Evolutionary conservation across 1,284 basidiomycete species (phyloP).

Genomic region (Inonotus obliquus): DNA sequence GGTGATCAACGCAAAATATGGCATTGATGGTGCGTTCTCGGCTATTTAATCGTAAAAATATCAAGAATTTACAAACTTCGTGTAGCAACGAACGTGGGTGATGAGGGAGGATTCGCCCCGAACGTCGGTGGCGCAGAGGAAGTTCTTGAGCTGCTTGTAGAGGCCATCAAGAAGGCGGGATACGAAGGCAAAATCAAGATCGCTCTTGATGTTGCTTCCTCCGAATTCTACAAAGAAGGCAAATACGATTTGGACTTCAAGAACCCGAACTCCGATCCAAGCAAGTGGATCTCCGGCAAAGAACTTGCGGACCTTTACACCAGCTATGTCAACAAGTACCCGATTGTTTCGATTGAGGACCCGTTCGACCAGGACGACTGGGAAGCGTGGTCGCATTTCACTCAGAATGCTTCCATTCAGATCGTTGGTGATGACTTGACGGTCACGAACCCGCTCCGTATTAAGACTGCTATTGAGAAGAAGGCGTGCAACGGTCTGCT

Average conservation of each 20-base stretch:
- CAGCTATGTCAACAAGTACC: slow-evolving; percentile 85
- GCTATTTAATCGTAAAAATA: neutral
- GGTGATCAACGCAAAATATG: slow-evolving; percentile 99
- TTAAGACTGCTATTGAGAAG: slow-evolving; percentile 99
- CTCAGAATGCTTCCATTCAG: slow-evolving; percentile 71
- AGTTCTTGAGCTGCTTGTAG: slow-evolving; percentile 91
- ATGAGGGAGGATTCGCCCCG: slow-evolving; percentile 99
- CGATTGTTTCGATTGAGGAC: slow-evolving; percentile 97
- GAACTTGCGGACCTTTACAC: slow-evolving; percentile 96
- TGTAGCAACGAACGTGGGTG: slow-evolving; percentile 96
- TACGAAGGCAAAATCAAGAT: slow-evolving; percentile 99
- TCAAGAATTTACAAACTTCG: slow-evolving; percentile 7
- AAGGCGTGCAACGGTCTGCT: slow-evolving; percentile 99
- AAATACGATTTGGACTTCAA: slow-evolving; percentile 99
- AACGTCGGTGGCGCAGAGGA: slow-evolving; percentile 97
- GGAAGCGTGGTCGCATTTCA: slow-evolving; percentile 97
- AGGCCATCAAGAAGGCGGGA: slow-evolving; percentile 96
- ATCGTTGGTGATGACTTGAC: slow-evolving; percentile 98
- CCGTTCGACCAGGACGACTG: slow-evolving; percentile 99
- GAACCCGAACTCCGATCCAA: slow-evolving; percentile 98
- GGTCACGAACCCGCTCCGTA: slow-evolving; percentile 96
- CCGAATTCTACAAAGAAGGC: slow-evolving; percentile 99
- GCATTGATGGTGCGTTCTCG: slow-evolving; percentile 80
- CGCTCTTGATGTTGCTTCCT: slow-evolving; percentile 97
- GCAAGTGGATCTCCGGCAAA: slow-evolving; percentile 91